Evolutionary conservation across 305 asterid species (phyloP), one percentile per base, ranked within the genome.

Genomic region (Salvia sclarea): DNA sequence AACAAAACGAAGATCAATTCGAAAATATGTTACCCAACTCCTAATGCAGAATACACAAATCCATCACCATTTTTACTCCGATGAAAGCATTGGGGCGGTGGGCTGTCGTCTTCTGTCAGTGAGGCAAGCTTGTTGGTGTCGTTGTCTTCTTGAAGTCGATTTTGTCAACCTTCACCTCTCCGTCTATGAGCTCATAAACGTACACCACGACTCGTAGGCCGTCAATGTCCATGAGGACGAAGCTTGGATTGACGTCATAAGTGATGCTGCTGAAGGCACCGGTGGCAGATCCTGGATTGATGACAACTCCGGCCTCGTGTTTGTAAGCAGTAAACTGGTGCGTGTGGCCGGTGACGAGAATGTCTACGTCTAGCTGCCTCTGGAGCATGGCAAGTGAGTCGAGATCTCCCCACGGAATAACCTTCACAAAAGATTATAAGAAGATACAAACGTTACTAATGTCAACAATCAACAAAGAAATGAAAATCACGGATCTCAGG

Each of bases 231-330:
- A 94, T 91, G 74, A 94, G 96, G 65, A 94, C 96, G 59, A 94
- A 94, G 88, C 96, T 94, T 0, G 99, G 99, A 77, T 91, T 94
- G 74, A 88, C 98, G 67, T 94, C 99, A 57, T 89, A 94, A 43
- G 97, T 94, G 84, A 89, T 86, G 88, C 96, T 89, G 78, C 98
- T 94, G 73, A 91, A 88, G 71, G 99, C 97, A 53, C 99, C 99
- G 8, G 98, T 94, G 14, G 97, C 98, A 43, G 99, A 94, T 47
- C 99, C 99, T 0, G 98, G 99, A 72, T 91, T 94, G 50, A 94
- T 94, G 43, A 94, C 99, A 14, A 94, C 99, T 6, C 99, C 98
- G 6, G 95, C 99, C 85, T 94, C 99, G 5, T 91, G 99, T 64
- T 94, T 94, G 86, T 94, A 94, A 25, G 99, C 98, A 18, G 94